A percentile compares a stretch with the other conserved stretches of the same genome.
Evolutionary conservation across 2,329 filamentous ascomycete genomes (phyloP).

Genomic region (Phaeoacremonium minimum): DNA sequence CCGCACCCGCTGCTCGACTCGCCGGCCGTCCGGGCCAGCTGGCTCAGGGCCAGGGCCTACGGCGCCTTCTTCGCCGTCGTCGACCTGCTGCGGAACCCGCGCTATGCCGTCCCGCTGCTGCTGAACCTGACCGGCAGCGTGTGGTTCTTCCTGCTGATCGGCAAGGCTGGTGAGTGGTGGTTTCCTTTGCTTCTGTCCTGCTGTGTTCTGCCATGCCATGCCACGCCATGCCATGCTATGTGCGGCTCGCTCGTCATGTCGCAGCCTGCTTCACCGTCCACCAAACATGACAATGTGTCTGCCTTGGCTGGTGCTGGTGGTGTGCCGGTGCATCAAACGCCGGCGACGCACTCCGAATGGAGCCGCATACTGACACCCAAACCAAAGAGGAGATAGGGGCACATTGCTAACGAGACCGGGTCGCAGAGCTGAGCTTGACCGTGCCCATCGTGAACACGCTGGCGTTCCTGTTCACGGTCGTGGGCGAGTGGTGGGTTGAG

Average conservation of each 20-base stretch:
- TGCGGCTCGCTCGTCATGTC: no score
- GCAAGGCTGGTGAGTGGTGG: slow-evolving; percentile 52
- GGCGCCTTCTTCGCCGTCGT: slow-evolving; percentile 68
- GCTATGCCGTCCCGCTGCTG: slow-evolving; percentile 79
- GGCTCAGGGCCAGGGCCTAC: slow-evolving; percentile 58
- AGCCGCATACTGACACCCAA: no score
- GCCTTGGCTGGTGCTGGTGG: no score
- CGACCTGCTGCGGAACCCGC: slow-evolving; percentile 75
- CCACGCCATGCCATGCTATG: no score
- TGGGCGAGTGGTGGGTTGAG: slow-evolving; percentile 94
- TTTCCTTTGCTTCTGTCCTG: background rate
- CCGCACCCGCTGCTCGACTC: slow-evolving; percentile 50
- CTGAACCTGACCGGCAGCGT: slow-evolving; percentile 89
- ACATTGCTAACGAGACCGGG: no score
- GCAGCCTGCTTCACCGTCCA: no score
- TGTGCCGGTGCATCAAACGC: no score
- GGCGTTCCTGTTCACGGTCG: slow-evolving; percentile 91
- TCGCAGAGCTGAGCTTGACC: slow-evolving; percentile 78
- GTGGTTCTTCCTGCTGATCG: slow-evolving; percentile 95
- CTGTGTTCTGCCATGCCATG: no score
- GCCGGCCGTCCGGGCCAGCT: slow-evolving; percentile 48
- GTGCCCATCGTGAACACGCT: slow-evolving; percentile 93
- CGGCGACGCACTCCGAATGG: no score
- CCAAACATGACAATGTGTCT: no score
- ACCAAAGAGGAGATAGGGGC: no score